Evolutionary conservation across 345 rosid species (phyloP).

Genomic region (Dovyalis caffra): DNA sequence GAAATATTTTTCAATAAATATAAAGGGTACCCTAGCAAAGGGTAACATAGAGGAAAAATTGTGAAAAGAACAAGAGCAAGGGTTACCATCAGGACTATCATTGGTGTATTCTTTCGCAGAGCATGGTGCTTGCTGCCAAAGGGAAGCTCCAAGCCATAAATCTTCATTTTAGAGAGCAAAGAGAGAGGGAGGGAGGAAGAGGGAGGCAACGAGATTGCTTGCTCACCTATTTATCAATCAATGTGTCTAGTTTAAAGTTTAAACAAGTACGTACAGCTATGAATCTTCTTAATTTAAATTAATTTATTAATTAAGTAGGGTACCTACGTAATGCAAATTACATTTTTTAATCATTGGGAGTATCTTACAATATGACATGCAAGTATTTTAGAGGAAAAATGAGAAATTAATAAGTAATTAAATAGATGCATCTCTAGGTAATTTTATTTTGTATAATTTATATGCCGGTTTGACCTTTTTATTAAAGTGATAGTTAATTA

Average conservation of each 20-base stretch:
- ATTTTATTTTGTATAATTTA: too few relatives aligned
- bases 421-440: too few relatives aligned
- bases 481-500: too few relatives aligned
- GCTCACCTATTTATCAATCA: not conserved
- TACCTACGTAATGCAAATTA: too few relatives aligned
- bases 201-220: not conserved
- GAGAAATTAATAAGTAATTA: too few relatives aligned
- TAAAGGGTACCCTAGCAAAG: constrained; percentile 32
- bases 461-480: too few relatives aligned
- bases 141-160: constrained; percentile 28
- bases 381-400: too few relatives aligned
- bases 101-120: constrained; percentile 21
- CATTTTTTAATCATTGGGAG: too few relatives aligned
- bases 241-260: not conserved
- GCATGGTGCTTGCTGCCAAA: not conserved
- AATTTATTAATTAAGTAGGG: too few relatives aligned
- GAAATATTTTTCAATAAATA: constrained; percentile 16
- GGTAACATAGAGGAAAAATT: constrained; percentile 40
- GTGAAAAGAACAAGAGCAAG: constrained; percentile 28
- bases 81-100: constrained; percentile 23
- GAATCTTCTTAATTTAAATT: too few relatives aligned
- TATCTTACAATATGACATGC: too few relatives aligned
- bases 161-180: constrained; percentile 5
- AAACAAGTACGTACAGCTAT: too few relatives aligned
- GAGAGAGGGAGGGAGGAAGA: constrained; percentile 18